These are phyloP conservation scores for Penicillium antarcticum DNA, from an alignment of 495 filamentous ascomycete genomes.

Conservation along the genomic window DNA sequence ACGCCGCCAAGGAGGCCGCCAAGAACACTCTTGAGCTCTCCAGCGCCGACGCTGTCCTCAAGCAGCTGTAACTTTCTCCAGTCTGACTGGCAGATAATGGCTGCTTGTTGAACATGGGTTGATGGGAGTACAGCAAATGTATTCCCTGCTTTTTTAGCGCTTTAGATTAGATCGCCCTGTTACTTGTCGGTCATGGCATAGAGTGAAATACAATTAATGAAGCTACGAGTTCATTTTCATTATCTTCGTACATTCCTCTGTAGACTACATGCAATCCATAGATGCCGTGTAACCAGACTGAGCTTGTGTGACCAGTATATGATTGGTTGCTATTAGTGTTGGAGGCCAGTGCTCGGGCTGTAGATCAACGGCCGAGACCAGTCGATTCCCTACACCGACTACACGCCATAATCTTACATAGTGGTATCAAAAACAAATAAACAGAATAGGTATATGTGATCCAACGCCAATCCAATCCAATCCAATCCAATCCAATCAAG, in stretches of 20 bases:
- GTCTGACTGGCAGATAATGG: no score
- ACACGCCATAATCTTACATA: no score
- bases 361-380: no score
- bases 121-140: no score
- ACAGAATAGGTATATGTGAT: neutral
- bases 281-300: no score
- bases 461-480: neutral
- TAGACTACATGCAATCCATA: no score
- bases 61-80: conserved; percentile 24
- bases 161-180: conserved; percentile 13
- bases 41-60: conserved; percentile 24
- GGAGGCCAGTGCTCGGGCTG: conserved; percentile 9
- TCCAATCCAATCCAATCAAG: conserved; percentile 3
- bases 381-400: no score
- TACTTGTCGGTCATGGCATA: conserved; percentile 10
- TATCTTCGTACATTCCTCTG: neutral
- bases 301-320: neutral
- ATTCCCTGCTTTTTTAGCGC: neutral
- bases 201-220: conserved; percentile 28
- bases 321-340: neutral
- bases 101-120: no score
- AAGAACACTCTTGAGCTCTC: conserved; percentile 61
- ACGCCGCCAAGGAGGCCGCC: conserved; percentile 75
- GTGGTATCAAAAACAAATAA: neutral
- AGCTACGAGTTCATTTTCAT: conserved; percentile 21